Evolutionary conservation across 441 rosid species (phyloP).

Genomic region (California macrophylla): DNA sequence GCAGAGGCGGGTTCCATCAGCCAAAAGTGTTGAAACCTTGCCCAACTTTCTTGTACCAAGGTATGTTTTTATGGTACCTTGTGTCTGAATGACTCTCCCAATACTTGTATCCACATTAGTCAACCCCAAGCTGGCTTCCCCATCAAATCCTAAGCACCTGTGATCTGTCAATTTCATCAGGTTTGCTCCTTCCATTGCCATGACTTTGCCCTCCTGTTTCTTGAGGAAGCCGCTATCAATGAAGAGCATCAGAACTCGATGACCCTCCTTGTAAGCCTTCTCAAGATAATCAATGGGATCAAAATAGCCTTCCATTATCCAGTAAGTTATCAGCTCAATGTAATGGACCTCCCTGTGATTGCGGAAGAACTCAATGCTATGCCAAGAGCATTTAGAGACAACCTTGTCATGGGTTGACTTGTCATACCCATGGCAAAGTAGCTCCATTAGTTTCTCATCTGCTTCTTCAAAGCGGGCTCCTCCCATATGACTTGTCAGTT

Average conservation of each 20-base stretch:
- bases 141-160: constrained; percentile 23
- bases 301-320: constrained; percentile 55
- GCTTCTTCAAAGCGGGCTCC: neutral
- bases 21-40: constrained; percentile 30
- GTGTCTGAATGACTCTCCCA: constrained; percentile 32
- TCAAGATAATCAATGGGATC: constrained; percentile 25
- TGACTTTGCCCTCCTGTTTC: constrained; percentile 32
- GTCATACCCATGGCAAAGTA: constrained; percentile 13
- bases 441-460: neutral
- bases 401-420: constrained; percentile 13
- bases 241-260: constrained; percentile 40
- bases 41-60: constrained; percentile 17
- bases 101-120: constrained; percentile 25
- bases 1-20: constrained; percentile 34
- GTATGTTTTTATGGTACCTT: constrained; percentile 42
- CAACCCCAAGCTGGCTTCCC: constrained; percentile 27
- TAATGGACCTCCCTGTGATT: constrained; percentile 32
- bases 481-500: neutral
- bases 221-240: constrained; percentile 32
- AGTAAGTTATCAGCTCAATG: constrained; percentile 42
- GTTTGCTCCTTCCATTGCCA: constrained; percentile 34
- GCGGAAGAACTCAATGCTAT: constrained; percentile 31
- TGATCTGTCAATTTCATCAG: constrained; percentile 19
- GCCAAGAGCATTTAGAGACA: constrained; percentile 37
- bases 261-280: constrained; percentile 37